phyloP scores from a whole-genome alignment of 2,329 filamentous ascomycete species.

The Ophiognomonia clavigignenti-juglandacearum region DNA sequence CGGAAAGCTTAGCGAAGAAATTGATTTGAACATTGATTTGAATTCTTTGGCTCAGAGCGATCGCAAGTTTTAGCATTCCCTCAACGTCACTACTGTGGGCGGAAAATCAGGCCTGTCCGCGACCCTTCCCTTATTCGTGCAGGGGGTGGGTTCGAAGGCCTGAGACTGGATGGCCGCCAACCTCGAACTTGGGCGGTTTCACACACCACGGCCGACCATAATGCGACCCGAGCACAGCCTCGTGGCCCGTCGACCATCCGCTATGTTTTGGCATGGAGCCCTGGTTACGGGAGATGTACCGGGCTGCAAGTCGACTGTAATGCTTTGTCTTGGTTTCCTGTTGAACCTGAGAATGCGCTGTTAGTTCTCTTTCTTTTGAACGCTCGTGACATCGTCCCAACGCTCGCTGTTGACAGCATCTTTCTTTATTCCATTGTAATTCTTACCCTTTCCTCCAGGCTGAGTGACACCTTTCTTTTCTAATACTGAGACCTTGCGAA shows the following conservation, averaged over 20 bases:
- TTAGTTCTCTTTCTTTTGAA: conserved; percentile 13
- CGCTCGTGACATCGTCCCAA: no score
- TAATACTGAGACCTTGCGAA: no score
- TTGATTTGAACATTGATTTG: no score
- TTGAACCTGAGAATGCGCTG: no score
- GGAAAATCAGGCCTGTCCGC: no score
- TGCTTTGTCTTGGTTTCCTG: no score
- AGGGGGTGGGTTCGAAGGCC: conserved; percentile 10
- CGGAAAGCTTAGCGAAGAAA: no score
- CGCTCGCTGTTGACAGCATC: conserved; percentile 4
- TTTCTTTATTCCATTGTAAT: conserved; percentile 15
- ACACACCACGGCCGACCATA: background rate
- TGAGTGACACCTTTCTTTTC: conserved; percentile 22
- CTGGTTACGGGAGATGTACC: no score
- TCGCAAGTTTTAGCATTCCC: no score
- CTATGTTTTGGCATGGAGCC: background rate
- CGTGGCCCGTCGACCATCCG: conserved; percentile 6
- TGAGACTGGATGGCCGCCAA: conserved; percentile 14
- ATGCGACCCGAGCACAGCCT: conserved; percentile 6
- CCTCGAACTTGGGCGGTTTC: conserved; percentile 16
- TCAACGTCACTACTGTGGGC: no score
- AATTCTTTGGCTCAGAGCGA: no score
- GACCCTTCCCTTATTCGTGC: conserved; percentile 1
- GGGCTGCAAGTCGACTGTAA: no score
- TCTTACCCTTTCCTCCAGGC: conserved; percentile 22